A percentile compares a stretch with the other conserved stretches of the same genome.
phyloP scores from a whole-genome alignment of 768 basidiomycete species.

The Panaeolus papilionaceus region DNA sequence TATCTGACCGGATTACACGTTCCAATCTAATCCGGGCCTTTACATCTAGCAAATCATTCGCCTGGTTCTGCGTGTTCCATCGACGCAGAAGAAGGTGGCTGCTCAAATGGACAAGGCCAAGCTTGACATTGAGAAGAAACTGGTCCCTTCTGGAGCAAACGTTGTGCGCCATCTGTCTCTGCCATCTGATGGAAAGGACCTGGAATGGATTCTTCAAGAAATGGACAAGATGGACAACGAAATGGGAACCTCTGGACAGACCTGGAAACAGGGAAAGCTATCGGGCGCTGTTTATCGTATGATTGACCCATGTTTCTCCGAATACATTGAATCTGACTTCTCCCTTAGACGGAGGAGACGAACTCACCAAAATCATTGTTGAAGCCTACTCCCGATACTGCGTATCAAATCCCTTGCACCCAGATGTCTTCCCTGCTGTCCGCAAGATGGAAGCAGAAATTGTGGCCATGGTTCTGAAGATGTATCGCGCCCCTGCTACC shows the following conservation, averaged over 20 bases:
- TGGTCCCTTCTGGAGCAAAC: slow-evolving; percentile 67
- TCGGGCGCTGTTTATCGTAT: slow-evolving; percentile 88
- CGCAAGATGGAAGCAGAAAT: slow-evolving; percentile 98
- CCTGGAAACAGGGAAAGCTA: slow-evolving; percentile 77
- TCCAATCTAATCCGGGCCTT: background rate
- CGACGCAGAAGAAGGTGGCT: slow-evolving; percentile 63
- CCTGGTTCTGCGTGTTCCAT: slow-evolving; percentile 66
- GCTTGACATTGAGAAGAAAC: slow-evolving; percentile 66
- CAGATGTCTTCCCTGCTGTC: slow-evolving; percentile 90
- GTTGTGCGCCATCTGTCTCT: slow-evolving; percentile 72
- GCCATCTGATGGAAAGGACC: slow-evolving; percentile 65
- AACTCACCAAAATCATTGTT: slow-evolving; percentile 78
- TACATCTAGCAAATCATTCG: slow-evolving; percentile 56
- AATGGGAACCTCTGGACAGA: slow-evolving; percentile 43
- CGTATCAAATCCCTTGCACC: slow-evolving; percentile 90
- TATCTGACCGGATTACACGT: background rate
- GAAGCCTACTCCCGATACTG: slow-evolving; percentile 84
- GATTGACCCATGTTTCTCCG: slow-evolving; percentile 32
- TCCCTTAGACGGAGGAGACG: slow-evolving; percentile 79
- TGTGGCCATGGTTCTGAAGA: slow-evolving; percentile 82
- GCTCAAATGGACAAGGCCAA: slow-evolving; percentile 69
- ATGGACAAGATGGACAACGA: slow-evolving; percentile 83
- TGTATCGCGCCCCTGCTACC: slow-evolving; percentile 86
- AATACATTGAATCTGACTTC: background rate
- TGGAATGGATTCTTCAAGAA: slow-evolving; percentile 78